These are phyloP conservation scores for Cylindrotheca fusiformis DNA, from an alignment of 108 stramenopile genomes.

Conservation along the genomic window DNA sequence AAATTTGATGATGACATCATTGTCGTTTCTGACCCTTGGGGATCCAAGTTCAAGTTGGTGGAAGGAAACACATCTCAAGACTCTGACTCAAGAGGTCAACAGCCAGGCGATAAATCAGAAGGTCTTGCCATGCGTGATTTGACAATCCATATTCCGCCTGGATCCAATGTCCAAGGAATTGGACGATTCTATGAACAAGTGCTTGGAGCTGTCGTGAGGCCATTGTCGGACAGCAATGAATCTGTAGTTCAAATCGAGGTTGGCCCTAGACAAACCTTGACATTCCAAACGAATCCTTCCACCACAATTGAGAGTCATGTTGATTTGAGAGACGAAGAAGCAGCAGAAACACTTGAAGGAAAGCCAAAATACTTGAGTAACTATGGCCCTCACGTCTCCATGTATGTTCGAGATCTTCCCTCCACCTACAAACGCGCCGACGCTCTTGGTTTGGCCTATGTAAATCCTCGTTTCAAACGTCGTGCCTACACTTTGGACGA, in stretches of 20 bases:
- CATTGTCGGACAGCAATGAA: slow-evolving; percentile 10
- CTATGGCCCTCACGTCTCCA: slow-evolving; percentile 47
- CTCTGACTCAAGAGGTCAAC: slow-evolving; percentile 33
- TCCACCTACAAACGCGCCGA: slow-evolving; percentile 36
- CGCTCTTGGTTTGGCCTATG: slow-evolving; percentile 37
- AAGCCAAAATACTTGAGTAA: slow-evolving; percentile 35
- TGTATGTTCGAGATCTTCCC: slow-evolving; percentile 49
- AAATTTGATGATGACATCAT: slow-evolving; percentile 22
- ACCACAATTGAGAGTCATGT: slow-evolving; percentile 36
- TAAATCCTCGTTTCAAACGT: slow-evolving; percentile 49
- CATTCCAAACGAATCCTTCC: slow-evolving; percentile 48
- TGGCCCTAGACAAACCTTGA: slow-evolving; percentile 65
- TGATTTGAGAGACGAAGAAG: slow-evolving; percentile 46
- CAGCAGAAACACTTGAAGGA: slow-evolving; percentile 16
- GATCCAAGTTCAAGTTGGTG: slow-evolving; percentile 46
- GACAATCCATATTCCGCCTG: slow-evolving; percentile 38
- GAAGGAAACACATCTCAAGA: slow-evolving; percentile 32
- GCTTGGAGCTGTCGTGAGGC: slow-evolving; percentile 33
- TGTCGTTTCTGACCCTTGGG: slow-evolving; percentile 63
- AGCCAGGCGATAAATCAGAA: slow-evolving; percentile 34
- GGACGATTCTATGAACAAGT: slow-evolving; percentile 56
- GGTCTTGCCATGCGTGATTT: slow-evolving; percentile 50
- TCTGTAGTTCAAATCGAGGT: slow-evolving; percentile 17
- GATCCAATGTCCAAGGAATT: slow-evolving; percentile 55
- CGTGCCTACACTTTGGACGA: slow-evolving; percentile 19